phyloP scores from a whole-genome alignment of 1,139 yeast genomes.

The Pichia sp. region DNA sequence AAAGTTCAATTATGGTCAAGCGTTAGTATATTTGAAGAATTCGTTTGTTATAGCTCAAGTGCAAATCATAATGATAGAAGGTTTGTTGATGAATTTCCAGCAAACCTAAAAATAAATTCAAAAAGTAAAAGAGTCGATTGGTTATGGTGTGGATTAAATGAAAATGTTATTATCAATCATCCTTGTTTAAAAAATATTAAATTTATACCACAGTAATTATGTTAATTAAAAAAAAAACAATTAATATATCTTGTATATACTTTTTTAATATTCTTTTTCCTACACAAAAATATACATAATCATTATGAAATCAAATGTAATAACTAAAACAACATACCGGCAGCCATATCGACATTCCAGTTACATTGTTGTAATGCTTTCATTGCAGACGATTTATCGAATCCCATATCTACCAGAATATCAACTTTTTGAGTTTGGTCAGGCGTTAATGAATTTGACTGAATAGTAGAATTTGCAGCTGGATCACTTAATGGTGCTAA shows the following conservation, averaged over 20 bases:
- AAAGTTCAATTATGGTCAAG: conserved; percentile 86
- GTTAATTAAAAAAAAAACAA: conserved; percentile 16
- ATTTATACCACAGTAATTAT: conserved; percentile 21
- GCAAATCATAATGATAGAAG: conserved; percentile 76
- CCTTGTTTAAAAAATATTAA: conserved; percentile 27
- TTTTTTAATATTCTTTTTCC: background rate
- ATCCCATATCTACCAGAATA: conserved; percentile 64
- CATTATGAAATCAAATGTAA: background rate
- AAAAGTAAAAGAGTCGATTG: conserved; percentile 47
- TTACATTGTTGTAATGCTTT: conserved; percentile 58
- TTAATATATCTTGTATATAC: background rate
- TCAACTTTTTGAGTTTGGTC: conserved; percentile 30
- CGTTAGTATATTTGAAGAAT: conserved; percentile 83
- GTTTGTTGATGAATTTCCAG: conserved; percentile 75
- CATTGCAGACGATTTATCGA: conserved; percentile 55
- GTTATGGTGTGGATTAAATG: conserved; percentile 70
- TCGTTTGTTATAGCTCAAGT: conserved; percentile 68
- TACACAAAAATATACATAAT: too few relatives aligned
- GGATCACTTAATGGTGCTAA: background rate
- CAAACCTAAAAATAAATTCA: conserved; percentile 50
- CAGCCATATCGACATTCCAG: conserved; percentile 84
- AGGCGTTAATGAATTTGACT: conserved; percentile 12
- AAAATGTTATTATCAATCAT: conserved; percentile 37
- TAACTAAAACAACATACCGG: conserved; percentile 36
- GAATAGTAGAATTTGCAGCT: background rate